Evolutionary conservation across 768 basidiomycete genomes (phyloP).

Genomic region (Termitomyces sp.): DNA sequence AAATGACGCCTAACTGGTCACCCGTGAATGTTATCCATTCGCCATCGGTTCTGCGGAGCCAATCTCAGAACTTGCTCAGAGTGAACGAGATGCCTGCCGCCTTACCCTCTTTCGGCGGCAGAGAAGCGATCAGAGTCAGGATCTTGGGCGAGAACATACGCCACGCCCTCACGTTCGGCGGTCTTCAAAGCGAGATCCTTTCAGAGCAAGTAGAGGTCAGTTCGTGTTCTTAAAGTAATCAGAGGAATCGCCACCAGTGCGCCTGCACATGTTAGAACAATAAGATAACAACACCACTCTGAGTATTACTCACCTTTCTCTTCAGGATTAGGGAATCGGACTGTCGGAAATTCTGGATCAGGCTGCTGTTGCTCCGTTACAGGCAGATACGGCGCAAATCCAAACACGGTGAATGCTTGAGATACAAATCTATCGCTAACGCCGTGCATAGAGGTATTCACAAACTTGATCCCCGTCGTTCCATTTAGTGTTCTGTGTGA

Average conservation of each 20-base stretch:
- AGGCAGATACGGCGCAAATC: constrained; percentile 55
- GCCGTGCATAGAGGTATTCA: constrained; percentile 91
- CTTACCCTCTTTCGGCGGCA: constrained; percentile 67
- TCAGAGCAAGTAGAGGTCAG: not conserved
- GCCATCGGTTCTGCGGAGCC: constrained; percentile 38
- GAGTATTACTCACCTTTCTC: constrained; percentile 58
- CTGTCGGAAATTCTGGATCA: constrained; percentile 84
- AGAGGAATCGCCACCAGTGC: constrained; percentile 36
- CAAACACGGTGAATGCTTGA: constrained; percentile 54
- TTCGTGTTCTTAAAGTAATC: not conserved
- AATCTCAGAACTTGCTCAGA: not conserved
- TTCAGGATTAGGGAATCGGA: constrained; percentile 86
- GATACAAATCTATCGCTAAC: constrained; percentile 68
- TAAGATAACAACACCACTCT: not conserved
- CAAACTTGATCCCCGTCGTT: constrained; percentile 48
- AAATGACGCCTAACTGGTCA: constrained; percentile 69
- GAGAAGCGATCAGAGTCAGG: constrained; percentile 85
- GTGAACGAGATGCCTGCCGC: not conserved
- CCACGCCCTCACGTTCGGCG: constrained; percentile 48
- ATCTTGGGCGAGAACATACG: constrained; percentile 83
- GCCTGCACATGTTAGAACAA: constrained; percentile 24
- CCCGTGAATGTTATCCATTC: constrained; percentile 76
- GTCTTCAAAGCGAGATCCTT: constrained; percentile 71
- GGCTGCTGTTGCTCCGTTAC: constrained; percentile 67
- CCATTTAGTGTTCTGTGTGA: constrained; percentile 30